Evolutionary conservation across 768 basidiomycete genomes (phyloP), one percentile per base, ranked within the genome.

Genomic region (Lactifluus subvellereus): DNA sequence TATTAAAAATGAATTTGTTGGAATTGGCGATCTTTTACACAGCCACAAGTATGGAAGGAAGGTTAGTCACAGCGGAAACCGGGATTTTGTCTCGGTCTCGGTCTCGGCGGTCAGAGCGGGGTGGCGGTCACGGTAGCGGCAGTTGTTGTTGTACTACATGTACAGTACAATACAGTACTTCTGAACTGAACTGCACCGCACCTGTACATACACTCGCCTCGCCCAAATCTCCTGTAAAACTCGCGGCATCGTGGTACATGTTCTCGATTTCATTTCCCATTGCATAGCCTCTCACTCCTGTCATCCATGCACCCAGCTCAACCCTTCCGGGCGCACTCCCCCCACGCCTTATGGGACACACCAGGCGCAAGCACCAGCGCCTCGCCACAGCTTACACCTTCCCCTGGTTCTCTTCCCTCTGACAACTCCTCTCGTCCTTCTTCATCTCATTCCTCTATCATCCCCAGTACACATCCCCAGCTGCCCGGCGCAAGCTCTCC

Each of bases 351-450:
- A 62, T 67, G 67, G 67, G 67, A 67, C 37, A 66, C 67, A 54
- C 67, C 67, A 54, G 67, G 67, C 55, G 67, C 65, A 62, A 66
- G 67, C 65, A 56, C 67, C 54, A 67, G 67, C 67, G 57, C 60
- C 54, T 57, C 56, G 48, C 60, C 67, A 54, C 60, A 54, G 57
- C 60, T 59, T 63, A 53, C 66, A 40, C 54, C 57, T 47, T 51
- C 67, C 61, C 60, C 53, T 40, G 56, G 38, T 54, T 53, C 61
- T 55, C 43, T 55, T 50, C 65, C 67, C 65, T 55, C 54, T 65
- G 58, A 61, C 61, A 62, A 59, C 63, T 59, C 53, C 63, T 42
- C 54, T 33, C 50, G 54, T 52, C 54, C 57, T 64, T 59, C 61
- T 49, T 59, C 50, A 53, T 49, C 63, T 58, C 47, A 45, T 52